Evolutionary conservation across 2,329 filamentous ascomycete species (phyloP), one percentile per base, ranked within the genome.

Genomic region (Alternaria sp.): DNA sequence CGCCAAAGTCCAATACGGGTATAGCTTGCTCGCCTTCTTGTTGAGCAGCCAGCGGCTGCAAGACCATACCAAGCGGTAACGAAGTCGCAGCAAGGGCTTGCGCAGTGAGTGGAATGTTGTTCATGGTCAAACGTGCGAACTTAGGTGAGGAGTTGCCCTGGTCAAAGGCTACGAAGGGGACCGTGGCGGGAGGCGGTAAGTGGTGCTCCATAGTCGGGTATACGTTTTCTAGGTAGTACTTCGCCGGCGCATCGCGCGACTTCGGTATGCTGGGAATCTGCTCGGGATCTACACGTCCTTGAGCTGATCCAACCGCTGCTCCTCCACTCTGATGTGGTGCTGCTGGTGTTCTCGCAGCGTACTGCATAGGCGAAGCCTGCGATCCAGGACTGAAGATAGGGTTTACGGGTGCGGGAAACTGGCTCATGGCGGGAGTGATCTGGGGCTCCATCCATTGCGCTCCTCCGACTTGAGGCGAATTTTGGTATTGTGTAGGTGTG

Each of bases 131-230:
- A 59, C 96, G 90, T 52, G 93, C 92, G 78, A 93, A 96, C 80
- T 97, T 97, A 32, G 96, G 96, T 13, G 96, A 97, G 6, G 96
- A 91, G 79, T 97, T 99, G 73, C 96, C 96, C 80, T 99, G 96
- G 73, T 99, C 96, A 73, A 90, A 92, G n/a, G 94, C 92, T 40
- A 97, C 91, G 75, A 96, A 98, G 3, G 96, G 93, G 21, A 96
- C 87, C 6, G 91, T 89, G 13, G 94, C 92, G 3, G 96, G 93
- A 50, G 96, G 96, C 11, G 96, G 94, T 3, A 97, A 86, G 77
- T 97, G 93, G 62, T 92, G 92, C 81, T 98, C 95, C 83, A 98
- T 97, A 4, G 96, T 99, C 17, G 95, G 93, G 79, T 97, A 98
- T 55, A 97, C 86, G 79, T 97, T 92, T 70, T 86, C 89, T 71